phyloP scores from a whole-genome alignment of 441 rosid species.

The Gossypium schwendimanii region DNA sequence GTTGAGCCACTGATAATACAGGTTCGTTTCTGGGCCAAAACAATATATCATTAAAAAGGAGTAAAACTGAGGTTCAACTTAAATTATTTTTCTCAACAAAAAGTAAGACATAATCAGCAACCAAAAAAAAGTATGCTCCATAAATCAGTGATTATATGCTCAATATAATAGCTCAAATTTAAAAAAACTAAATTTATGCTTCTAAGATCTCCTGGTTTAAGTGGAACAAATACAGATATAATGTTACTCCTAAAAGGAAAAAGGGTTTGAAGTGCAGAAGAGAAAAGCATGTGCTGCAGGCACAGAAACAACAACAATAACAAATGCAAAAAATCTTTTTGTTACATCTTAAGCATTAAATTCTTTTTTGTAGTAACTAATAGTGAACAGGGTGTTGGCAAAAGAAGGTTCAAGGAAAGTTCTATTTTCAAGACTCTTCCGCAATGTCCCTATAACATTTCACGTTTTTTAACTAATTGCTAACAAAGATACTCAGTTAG shows the following conservation, averaged over 20 bases:
- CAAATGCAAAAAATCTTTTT: background rate
- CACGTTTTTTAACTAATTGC: background rate
- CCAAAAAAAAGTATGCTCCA: background rate
- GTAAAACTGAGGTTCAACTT: background rate
- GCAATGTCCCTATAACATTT: background rate
- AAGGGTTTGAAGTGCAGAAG: background rate
- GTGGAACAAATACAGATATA: background rate
- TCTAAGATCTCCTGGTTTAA: background rate
- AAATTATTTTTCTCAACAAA: background rate
- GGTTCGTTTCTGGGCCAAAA: slow-evolving; percentile 22
- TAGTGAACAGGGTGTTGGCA: background rate
- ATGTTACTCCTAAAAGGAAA: background rate
- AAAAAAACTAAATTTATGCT: background rate
- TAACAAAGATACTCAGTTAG: background rate
- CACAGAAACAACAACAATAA: background rate
- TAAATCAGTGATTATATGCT: background rate
- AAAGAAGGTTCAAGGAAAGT: background rate
- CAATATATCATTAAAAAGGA: background rate
- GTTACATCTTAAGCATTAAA: background rate
- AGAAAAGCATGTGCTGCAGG: background rate
- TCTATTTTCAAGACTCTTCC: background rate
- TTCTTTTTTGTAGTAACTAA: background rate
- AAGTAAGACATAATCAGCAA: background rate
- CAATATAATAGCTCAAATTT: background rate
- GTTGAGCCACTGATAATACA: slow-evolving; percentile 11